Evolutionary conservation across 768 basidiomycete species (phyloP).

Genomic region (Scleroderma bovista): DNA sequence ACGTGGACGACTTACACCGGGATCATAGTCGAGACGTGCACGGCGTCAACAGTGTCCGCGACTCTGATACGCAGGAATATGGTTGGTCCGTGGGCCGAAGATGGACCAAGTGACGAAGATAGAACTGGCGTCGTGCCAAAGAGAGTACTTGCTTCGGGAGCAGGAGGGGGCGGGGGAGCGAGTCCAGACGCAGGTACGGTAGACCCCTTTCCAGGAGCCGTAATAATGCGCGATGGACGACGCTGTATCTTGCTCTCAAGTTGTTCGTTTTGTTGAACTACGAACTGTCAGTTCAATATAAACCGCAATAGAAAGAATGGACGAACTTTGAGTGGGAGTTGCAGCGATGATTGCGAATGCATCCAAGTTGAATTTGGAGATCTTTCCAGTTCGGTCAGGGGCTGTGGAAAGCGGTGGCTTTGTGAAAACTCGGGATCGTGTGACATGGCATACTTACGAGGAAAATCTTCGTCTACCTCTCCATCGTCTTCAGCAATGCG

Average conservation of each 20-base stretch:
- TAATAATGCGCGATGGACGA: constrained; percentile 62
- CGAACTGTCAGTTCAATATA: neutral
- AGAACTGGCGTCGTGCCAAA: constrained; percentile 49
- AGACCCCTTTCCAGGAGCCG: constrained; percentile 54
- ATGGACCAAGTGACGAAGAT: constrained; percentile 66
- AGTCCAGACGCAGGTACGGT: constrained; percentile 36
- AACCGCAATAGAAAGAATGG: neutral
- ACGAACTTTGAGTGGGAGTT: constrained; percentile 59
- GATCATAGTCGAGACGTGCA: constrained; percentile 86
- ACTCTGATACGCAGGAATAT: constrained; percentile 81
- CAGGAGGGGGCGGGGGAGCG: constrained; percentile 32
- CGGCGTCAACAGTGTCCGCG: constrained; percentile 73
- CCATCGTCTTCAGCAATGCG: constrained; percentile 95
- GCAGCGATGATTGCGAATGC: constrained; percentile 88
- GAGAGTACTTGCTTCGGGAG: constrained; percentile 40
- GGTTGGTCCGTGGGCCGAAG: constrained; percentile 69
- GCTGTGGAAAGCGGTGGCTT: constrained; percentile 44
- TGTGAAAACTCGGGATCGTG: neutral
- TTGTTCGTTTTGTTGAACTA: constrained; percentile 72
- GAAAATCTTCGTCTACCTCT: constrained; percentile 98
- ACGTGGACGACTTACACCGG: constrained; percentile 62
- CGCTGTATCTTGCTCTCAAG: constrained; percentile 79
- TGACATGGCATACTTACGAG: constrained; percentile 53
- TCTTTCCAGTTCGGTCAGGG: constrained; percentile 80
- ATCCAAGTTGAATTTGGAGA: constrained; percentile 84